Evolutionary conservation across 257 asterid genomes (phyloP), one percentile per base, ranked within the genome.

Genomic region (Solanum chiquidenum): DNA sequence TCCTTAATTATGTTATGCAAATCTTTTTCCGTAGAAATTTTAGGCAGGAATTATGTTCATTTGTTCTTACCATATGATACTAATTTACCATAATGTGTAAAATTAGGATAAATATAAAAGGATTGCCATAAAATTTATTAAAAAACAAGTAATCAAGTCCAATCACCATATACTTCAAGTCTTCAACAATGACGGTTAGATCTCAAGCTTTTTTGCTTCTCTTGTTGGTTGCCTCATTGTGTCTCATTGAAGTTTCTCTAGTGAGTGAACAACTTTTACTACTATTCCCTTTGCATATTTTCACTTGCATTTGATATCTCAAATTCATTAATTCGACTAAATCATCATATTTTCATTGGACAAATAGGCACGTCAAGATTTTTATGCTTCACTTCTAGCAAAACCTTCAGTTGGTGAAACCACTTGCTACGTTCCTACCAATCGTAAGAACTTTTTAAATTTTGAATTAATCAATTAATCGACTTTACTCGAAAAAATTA

Each of bases 281-380:
- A 6, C 12, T 38, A 12, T 27, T 12, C 10, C 10, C 20, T 27
- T 27, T 5, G 3, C 5, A 5, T 74, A 35, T 21, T 21, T 1
- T 21, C 12, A 20, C 0, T 73, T 31, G 11, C 21, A 33, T 71
- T 0, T 68, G 0, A 25, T 68, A 68, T 6, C 0, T 27, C 0
- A 29, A 66, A 27, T 29, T 12, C 37, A 66, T 12, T 25, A 66
- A 5, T 6, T 5, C 1, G 16, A 34, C 0, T 34, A 72, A 33
- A 16, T 21, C 0, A 7, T 4, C 3, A n/a, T 23, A n/a, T 62
- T 10, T 62, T 62, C 0, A 62, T 9, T n/a, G 13, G 0, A 62
- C 0, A 62, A 62, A 2, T 62, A 62, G 31, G 71, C 31, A n/a
- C 16, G 0, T n/a, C 31, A 62, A 62, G 71, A 62, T 62, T n/a